phyloP scores from a whole-genome alignment of 2,329 filamentous ascomycete genomes.

The Aphanocladium album region DNA sequence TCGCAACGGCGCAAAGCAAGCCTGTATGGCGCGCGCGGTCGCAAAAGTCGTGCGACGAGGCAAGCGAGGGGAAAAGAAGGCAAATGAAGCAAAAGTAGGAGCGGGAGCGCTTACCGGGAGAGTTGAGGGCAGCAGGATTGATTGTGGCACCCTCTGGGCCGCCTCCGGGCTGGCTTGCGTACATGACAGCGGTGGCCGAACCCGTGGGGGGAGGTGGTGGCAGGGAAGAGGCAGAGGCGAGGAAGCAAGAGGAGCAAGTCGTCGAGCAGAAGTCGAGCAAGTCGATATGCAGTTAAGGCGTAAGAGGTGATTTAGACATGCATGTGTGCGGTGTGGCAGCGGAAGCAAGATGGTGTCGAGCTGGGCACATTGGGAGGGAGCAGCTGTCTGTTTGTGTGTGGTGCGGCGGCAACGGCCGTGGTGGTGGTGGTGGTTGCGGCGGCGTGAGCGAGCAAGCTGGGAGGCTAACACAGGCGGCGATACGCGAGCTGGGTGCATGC shows the following conservation, averaged over 20 bases:
- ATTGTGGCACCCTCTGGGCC: slow-evolving; percentile 84
- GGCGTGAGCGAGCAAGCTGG: slow-evolving; percentile 2
- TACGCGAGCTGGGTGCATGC: neutral
- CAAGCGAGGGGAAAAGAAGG: slow-evolving; percentile 11
- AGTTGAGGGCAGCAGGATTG: slow-evolving; percentile 82
- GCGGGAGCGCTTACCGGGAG: slow-evolving; percentile 56
- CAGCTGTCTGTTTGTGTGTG: slow-evolving; percentile 12
- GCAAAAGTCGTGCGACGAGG: slow-evolving; percentile 12
- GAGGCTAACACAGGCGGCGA: slow-evolving; percentile 4
- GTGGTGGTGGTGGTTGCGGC: slow-evolving; percentile 2
- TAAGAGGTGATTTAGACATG: slow-evolving; percentile 4
- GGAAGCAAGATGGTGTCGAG: slow-evolving; percentile 12
- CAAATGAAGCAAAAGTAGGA: neutral
- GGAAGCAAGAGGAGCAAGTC: neutral
- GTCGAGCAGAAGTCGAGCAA: neutral
- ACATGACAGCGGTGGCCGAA: slow-evolving; percentile 28
- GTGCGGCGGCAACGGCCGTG: slow-evolving; percentile 13
- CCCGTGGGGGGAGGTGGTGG: slow-evolving; percentile 16
- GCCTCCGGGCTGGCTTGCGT: slow-evolving; percentile 53
- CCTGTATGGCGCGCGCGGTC: slow-evolving; percentile 6
- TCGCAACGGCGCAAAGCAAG: slow-evolving; percentile 8
- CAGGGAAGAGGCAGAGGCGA: slow-evolving; percentile 14
- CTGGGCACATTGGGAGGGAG: slow-evolving; percentile 14
- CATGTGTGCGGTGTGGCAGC: slow-evolving; percentile 12
- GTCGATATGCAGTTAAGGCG: slow-evolving; percentile 3